Evolutionary conservation across 345 rosid species (phyloP), one percentile per base, ranked within the genome.

Genomic region (Camelina neglecta): DNA sequence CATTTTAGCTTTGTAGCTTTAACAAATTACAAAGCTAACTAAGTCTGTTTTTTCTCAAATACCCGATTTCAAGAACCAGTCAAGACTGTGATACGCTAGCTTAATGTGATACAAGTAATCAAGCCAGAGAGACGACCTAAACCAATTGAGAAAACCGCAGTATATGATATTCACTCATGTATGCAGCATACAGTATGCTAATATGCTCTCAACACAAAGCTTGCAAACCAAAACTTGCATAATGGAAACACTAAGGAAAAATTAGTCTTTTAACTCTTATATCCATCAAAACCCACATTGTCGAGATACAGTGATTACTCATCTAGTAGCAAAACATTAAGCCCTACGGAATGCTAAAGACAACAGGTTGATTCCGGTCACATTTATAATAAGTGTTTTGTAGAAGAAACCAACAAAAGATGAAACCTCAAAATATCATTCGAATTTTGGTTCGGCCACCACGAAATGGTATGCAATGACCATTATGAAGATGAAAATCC

Each of bases 401-500:
- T 39, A 73, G 29, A 39, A 73, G 26, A 55, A 76, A 76, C 6
- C 47, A 18, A 64, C 77, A 29, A 73, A 20, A 33, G 63, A 56
- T 11, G n/a, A 64, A 60, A 41, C 60, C 67, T 88, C 74, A 79
- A 29, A 79, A 63, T 66, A 73, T 70, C 85, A 84, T 65, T 88
- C 93, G 67, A 80, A 88, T 61, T 88, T 90, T 4, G 93, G 92
- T 69, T 90, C 96, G 16, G 93, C 92, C 77, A 86, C 64, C 65
- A 88, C 90, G 50, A 80, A 90, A 74, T 90, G 97, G 76, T 92
- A 92, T 0, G 93, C 96, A 24, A 90, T 86, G 73, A 92, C 92
- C 83, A 87, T 79, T 1, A 72, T 80, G 73, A 90, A 90, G 58
- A 88, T 85, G 81, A 85, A 90, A 60, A 86, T 80, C 67, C 96